Conservation (phyloP, 2,329 filamentous ascomycete genomes). For the Alternaria gansuensis region DNA sequence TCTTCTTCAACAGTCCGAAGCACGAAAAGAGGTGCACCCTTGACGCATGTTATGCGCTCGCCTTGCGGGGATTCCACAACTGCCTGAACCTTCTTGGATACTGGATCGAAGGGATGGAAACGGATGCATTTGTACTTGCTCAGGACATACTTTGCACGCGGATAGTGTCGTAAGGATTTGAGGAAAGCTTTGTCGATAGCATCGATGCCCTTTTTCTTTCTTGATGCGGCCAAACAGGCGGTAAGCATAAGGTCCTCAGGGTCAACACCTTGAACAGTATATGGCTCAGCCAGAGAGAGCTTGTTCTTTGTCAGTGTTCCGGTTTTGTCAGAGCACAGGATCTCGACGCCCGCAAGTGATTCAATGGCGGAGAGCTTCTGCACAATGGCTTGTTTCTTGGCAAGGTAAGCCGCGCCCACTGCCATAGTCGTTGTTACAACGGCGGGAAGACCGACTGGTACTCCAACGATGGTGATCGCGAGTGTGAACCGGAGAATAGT, state of each 20-base stretch:
- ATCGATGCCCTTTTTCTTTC: conserved; percentile 96
- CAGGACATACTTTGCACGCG: conserved; percentile 79
- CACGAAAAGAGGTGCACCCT: conserved; percentile 88
- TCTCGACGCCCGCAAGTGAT: conserved; percentile 90
- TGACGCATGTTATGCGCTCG: conserved; percentile 86
- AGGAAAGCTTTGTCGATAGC: conserved; percentile 95
- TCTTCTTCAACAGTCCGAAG: conserved; percentile 88
- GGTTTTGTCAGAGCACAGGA: conserved; percentile 94
- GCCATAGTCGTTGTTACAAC: conserved; percentile 96
- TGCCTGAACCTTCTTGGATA: conserved; percentile 91
- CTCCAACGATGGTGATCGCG: conserved; percentile 89
- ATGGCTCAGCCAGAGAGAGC: conserved; percentile 85
- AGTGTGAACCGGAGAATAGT: conserved; percentile 84
- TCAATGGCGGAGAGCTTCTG: conserved; percentile 93
- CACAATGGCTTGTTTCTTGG: conserved; percentile 91
- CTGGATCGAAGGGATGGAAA: conserved; percentile 89
- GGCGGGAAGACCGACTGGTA: conserved; percentile 90
- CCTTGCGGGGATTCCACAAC: conserved; percentile 84
- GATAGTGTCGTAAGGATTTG: conserved; percentile 83
- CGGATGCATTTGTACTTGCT: conserved; percentile 85
- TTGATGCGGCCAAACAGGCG: conserved; percentile 86
- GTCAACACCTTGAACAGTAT: conserved; percentile 81
- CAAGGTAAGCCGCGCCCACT: conserved; percentile 88
- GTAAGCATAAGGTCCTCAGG: conserved; percentile 91
- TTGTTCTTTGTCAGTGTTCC: conserved; percentile 95